These are phyloP conservation scores for Diaporthe vexans DNA, from an alignment of 2,329 filamentous ascomycete species.

Conservation along the genomic window DNA sequence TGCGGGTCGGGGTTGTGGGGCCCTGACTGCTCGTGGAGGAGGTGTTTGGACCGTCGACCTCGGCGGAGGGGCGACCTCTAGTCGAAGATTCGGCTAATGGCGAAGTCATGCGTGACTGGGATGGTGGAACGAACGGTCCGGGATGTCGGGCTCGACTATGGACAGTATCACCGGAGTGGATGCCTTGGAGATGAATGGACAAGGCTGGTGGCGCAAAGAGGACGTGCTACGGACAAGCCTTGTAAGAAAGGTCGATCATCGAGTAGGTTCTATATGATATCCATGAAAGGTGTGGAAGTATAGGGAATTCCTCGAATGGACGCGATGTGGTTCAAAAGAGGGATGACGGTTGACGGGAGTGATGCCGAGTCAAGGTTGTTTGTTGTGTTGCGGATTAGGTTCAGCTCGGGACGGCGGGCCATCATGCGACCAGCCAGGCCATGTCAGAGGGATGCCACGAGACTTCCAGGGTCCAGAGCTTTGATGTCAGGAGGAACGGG, in stretches of 20 bases:
- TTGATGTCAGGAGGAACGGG: slow-evolving; percentile 24
- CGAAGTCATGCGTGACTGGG: slow-evolving; percentile 55
- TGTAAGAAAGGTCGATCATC: neutral
- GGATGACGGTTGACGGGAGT: neutral
- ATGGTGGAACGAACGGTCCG: neutral
- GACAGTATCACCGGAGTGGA: neutral
- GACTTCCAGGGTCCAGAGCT: slow-evolving; percentile 38
- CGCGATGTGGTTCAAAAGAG: slow-evolving; percentile 5
- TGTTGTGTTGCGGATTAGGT: slow-evolving; percentile 7
- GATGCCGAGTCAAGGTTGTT: neutral
- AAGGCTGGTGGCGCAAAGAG: neutral
- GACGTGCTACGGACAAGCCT: neutral
- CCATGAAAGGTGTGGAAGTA: slow-evolving; percentile 9
- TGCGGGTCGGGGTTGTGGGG: slow-evolving; percentile 42
- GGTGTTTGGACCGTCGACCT: slow-evolving; percentile 42
- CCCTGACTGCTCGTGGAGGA: slow-evolving; percentile 39
- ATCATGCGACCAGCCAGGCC: slow-evolving; percentile 45
- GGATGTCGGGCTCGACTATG: slow-evolving; percentile 8
- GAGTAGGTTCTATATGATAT: slow-evolving; percentile 21
- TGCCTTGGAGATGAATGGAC: neutral
- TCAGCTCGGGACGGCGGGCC: slow-evolving; percentile 21
- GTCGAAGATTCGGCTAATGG: slow-evolving; percentile 51
- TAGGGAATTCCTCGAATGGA: neutral
- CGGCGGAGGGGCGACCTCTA: slow-evolving; percentile 48
- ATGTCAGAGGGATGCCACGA: slow-evolving; percentile 49